A percentile compares a stretch with the other conserved stretches of the same genome.
These are phyloP conservation scores for Ceratobasidium papillatum DNA, from an alignment of 1,284 basidiomycete genomes.

Conservation along the genomic window DNA sequence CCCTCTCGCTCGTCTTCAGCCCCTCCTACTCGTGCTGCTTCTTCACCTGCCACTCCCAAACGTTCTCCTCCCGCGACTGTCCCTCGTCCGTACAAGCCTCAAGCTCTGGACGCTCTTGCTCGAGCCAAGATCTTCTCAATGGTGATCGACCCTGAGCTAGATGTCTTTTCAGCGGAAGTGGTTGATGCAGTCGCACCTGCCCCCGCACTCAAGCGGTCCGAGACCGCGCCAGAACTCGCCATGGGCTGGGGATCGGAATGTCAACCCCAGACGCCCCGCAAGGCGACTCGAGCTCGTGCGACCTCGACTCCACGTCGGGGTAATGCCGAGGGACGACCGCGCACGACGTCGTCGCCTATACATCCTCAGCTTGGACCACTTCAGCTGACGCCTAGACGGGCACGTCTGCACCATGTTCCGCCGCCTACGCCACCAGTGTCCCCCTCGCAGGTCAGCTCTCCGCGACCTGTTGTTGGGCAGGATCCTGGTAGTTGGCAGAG, in stretches of 20 bases:
- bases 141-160: constrained; percentile 30
- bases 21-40: not conserved
- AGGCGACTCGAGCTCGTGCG: constrained; percentile 4
- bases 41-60: not conserved
- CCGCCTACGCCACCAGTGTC: constrained; percentile 24
- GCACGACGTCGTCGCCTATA: constrained; percentile 15
- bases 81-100: not conserved
- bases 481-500: constrained; percentile 26
- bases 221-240: constrained; percentile 32
- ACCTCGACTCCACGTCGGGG: constrained; percentile 23
- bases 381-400: constrained; percentile 1
- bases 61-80: not conserved
- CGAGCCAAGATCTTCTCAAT: constrained; percentile 29
- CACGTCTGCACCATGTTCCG: not conserved
- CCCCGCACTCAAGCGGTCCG: constrained; percentile 22
- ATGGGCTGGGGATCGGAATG: not conserved
- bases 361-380: constrained; percentile 4
- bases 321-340: not conserved
- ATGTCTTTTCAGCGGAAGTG: constrained; percentile 1
- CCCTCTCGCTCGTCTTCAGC: constrained; percentile 7
- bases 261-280: constrained; percentile 17
- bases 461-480: not conserved
- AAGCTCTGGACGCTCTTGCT: constrained; percentile 2
- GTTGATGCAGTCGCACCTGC: not conserved
- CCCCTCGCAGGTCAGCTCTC: constrained; percentile 32